Evolutionary conservation across 2,329 filamentous ascomycete genomes (phyloP).

Genomic region (Penicillium sp.): DNA sequence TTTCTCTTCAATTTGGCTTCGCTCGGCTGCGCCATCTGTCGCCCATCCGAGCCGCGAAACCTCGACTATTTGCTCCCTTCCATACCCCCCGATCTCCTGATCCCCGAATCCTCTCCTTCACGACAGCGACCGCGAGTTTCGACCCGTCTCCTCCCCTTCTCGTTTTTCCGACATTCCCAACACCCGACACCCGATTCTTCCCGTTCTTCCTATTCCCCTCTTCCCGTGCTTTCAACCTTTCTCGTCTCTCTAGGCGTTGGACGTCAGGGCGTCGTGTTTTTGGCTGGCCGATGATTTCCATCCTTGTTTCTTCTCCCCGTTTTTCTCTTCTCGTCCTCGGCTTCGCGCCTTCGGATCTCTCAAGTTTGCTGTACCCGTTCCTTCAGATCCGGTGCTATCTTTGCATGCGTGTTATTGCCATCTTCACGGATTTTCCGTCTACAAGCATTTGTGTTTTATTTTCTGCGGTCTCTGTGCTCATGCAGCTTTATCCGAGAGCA

Average conservation of each 20-base stretch:
- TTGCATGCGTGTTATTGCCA: neutral
- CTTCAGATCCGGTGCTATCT: neutral
- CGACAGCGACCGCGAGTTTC: slow-evolving; percentile 16
- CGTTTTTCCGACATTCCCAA: neutral
- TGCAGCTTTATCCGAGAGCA: slow-evolving; percentile 3
- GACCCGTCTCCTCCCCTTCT: slow-evolving; percentile 7
- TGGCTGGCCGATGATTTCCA: slow-evolving; percentile 30
- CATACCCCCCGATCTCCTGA: neutral
- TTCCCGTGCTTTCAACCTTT: slow-evolving; percentile 20
- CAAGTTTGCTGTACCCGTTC: neutral
- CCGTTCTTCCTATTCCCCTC: slow-evolving; percentile 5
- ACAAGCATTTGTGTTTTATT: slow-evolving; percentile 10
- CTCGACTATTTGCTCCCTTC: neutral
- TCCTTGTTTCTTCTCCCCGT: slow-evolving; percentile 12
- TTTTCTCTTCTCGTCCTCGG: slow-evolving; percentile 6
- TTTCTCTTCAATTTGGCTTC: slow-evolving; percentile 12
- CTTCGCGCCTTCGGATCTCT: neutral
- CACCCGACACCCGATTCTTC: neutral
- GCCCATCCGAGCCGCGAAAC: slow-evolving; percentile 4
- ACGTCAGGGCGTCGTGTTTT: slow-evolving; percentile 39
- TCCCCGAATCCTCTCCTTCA: slow-evolving; percentile 15
- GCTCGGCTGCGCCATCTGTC: slow-evolving; percentile 10
- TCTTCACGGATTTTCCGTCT: neutral
- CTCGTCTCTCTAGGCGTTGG: slow-evolving; percentile 38
- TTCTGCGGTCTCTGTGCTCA: slow-evolving; percentile 6